These are phyloP conservation scores for Erodium trifolium DNA, from an alignment of 441 rosid species.

Conservation along the genomic window DNA sequence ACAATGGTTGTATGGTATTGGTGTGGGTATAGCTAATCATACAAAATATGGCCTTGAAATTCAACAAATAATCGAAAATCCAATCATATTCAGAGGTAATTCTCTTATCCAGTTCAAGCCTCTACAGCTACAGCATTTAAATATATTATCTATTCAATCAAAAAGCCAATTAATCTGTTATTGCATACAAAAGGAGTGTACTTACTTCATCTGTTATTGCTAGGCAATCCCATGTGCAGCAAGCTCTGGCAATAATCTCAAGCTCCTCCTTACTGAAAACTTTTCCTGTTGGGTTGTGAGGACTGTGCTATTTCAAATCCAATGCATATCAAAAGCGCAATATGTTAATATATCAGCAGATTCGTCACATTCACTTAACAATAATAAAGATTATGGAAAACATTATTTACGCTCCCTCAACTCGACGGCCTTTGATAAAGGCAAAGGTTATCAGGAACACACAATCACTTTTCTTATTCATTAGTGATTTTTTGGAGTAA, in stretches of 20 bases:
- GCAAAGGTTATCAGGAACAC: no score
- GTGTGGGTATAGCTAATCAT: background rate
- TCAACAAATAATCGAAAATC: background rate
- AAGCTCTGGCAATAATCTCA: slow-evolving; percentile 38
- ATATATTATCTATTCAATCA: background rate
- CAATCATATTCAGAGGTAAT: background rate
- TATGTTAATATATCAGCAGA: background rate
- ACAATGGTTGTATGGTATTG: background rate
- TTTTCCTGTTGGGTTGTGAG: slow-evolving; percentile 70
- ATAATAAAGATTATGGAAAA: background rate
- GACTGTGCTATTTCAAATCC: slow-evolving; percentile 35
- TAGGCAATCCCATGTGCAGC: slow-evolving; percentile 43
- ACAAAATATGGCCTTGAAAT: background rate
- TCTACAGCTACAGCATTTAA: background rate
- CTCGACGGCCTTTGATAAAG: no score
- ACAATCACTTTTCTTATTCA: no score
- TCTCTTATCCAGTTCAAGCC: background rate
- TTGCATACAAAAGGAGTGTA: slow-evolving; percentile 12
- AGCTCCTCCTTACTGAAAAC: slow-evolving; percentile 47
- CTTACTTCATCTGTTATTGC: slow-evolving; percentile 59
- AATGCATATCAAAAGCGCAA: slow-evolving; percentile 15
- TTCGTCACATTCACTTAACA: background rate
- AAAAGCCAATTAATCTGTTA: background rate
- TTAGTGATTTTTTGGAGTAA: no score
- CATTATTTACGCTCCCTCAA: no score